phyloP scores from a whole-genome alignment of 306 rosid species.

The Castanopsis chinensis region DNA sequence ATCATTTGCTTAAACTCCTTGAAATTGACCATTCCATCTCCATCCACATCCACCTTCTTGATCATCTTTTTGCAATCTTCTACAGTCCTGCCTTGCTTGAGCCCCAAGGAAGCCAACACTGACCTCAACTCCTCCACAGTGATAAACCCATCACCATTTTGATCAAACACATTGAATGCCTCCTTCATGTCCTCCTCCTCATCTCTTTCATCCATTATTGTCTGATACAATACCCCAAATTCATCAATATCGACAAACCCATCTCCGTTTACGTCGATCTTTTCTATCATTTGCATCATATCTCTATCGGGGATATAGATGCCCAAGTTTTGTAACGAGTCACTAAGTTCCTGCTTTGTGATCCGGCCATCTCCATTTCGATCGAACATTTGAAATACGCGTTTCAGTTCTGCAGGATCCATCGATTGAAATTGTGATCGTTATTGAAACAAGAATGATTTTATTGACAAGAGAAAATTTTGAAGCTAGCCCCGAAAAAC shows the following conservation, averaged over 20 bases:
- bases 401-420: not conserved
- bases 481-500: not conserved
- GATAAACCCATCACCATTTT: not conserved
- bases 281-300: slow-evolving; percentile 3
- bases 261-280: not conserved
- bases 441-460: not conserved
- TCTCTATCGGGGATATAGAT: not conserved
- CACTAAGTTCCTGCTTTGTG: not conserved
- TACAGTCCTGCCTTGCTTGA: slow-evolving; percentile 3
- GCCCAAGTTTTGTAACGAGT: not conserved
- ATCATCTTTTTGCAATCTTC: slow-evolving; percentile 1
- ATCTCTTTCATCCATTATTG: not conserved
- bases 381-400: not conserved
- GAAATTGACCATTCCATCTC: slow-evolving; percentile 2
- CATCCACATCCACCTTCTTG: not conserved
- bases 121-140: slow-evolving; percentile 7
- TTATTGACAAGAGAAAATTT: not conserved
- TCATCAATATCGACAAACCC: not conserved
- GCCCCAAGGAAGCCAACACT: not conserved
- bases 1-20: slow-evolving; percentile 10
- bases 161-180: slow-evolving; percentile 2
- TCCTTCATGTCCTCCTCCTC: slow-evolving; percentile 3
- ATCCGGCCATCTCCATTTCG: not conserved
- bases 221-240: not conserved
- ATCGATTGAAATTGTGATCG: not conserved